phyloP scores from a whole-genome alignment of 73 alveolate species.

The Tetrahymena borealis region DNA sequence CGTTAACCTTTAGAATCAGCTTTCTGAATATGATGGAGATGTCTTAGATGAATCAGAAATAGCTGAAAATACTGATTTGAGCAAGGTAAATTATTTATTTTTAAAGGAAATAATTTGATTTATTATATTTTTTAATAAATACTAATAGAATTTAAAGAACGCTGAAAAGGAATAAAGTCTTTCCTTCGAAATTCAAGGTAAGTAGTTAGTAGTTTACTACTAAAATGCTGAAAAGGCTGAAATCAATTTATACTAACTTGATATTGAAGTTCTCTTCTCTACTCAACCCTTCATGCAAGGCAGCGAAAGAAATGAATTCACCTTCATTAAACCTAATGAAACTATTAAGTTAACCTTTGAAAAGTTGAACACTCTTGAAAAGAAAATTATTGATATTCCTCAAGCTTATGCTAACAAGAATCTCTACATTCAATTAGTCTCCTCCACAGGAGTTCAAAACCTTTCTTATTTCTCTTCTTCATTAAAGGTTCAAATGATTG shows the following conservation, averaged over 20 bases:
- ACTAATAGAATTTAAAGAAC: constrained; percentile 36
- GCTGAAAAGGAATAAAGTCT: constrained; percentile 63
- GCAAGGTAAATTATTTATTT: background rate
- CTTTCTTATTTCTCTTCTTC: constrained; percentile 60
- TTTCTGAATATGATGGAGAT: constrained; percentile 59
- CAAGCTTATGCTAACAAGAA: constrained; percentile 54
- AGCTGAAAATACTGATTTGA: background rate
- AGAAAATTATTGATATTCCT: constrained; percentile 46
- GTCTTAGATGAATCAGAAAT: constrained; percentile 41
- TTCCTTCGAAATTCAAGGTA: constrained; percentile 39
- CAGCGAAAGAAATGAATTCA: constrained; percentile 4
- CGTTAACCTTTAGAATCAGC: constrained; percentile 57
- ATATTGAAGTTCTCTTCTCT: constrained; percentile 76
- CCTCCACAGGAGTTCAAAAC: constrained; percentile 47
- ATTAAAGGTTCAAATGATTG: constrained; percentile 57
- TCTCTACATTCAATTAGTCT: constrained; percentile 65
- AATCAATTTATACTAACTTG: constrained; percentile 64
- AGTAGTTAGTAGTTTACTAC: constrained; percentile 41
- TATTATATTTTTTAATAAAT: background rate
- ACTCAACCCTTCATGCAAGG: constrained; percentile 55
- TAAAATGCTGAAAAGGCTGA: constrained; percentile 41
- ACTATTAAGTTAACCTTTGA: background rate
- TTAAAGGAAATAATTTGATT: background rate
- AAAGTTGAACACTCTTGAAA: background rate
- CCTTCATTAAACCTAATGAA: constrained; percentile 9